Base-by-base conservation (phyloP, 441 rosid species). In the Pelargonium myrrhifolium region DNA sequence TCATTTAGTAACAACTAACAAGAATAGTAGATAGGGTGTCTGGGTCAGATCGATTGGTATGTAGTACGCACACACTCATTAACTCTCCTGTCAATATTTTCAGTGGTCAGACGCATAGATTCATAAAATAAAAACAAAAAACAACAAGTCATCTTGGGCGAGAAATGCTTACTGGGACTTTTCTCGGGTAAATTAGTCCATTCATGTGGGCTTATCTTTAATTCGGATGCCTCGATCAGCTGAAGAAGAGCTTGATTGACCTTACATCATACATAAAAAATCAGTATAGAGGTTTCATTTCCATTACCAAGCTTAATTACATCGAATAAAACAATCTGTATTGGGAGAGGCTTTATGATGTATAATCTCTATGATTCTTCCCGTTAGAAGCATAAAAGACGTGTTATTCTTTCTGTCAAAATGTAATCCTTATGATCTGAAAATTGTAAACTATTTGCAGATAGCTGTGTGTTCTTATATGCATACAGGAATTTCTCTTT, bases 181-280 rank as follows among this genome's bases (percentile, higher is more conserved):
- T 18, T 9, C 59, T 53, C 17, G 22, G 10, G 24, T 53, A 53
- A 17, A 18, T 53, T 53, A 53, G 59, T 53, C 59, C 59, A 53
- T 2, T 53, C 59, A 1, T 18, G 9, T 18, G 59, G 59, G 59
- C 12, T 53, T 9, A 53, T 53, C 59, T 53, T 53, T 6, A 18
- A 17, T 53, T 53, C 24, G 1, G 55, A 49, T 0, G 55, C 60
- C 24, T 55, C 18, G 26, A 55, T 55, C 60, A 55, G 9, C 8
- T 55, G 12, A 0, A 77, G 67, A 68, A 95, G 99, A 71, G 95
- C 84, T 77, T 83, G 85, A 80, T 95, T 95, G 76, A 95, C 99
- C 99, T 92, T 87, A 72, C 79, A 74, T 73, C 70, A 65, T 51
- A 9, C 14, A 55, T 18, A 53, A 18, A 53, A 53, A 55, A 61